These are phyloP conservation scores for Nicotiana paniculata DNA, from an alignment of 257 asterid genomes.

Conservation along the genomic window DNA sequence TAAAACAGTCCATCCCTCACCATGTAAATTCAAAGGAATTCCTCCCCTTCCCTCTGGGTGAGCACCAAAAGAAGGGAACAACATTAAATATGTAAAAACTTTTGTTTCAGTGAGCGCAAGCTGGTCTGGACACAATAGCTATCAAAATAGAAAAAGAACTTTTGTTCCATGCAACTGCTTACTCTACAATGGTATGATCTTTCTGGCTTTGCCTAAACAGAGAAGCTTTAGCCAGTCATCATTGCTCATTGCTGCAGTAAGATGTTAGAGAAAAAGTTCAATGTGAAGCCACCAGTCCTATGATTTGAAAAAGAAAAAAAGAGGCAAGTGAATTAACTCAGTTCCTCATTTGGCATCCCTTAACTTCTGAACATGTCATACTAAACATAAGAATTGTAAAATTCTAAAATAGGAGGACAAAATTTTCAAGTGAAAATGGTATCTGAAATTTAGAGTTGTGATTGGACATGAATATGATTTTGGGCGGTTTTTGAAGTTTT, in stretches of 20 bases:
- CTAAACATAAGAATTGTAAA: no score
- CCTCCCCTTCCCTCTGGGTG: background rate
- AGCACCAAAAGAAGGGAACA: background rate
- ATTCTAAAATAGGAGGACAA: no score
- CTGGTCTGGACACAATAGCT: no score
- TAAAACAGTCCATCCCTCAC: background rate
- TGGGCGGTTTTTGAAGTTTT: no score
- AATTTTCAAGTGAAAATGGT: no score
- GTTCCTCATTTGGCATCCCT: background rate
- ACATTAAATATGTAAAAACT: background rate
- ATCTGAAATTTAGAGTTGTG: no score
- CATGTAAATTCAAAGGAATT: background rate
- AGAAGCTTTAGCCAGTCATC: background rate
- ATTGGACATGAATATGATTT: no score
- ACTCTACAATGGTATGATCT: background rate
- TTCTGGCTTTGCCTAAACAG: background rate
- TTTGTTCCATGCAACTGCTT: background rate
- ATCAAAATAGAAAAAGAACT: background rate
- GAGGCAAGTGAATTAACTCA: background rate
- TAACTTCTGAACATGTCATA: no score
- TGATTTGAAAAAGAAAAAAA: no score
- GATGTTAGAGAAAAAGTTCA: background rate
- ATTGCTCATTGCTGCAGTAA: background rate
- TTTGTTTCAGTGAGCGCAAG: no score
- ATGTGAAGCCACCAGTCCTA: background rate